Conservation (phyloP, 169 alveolate species). For the Neospora caninum region DNA sequence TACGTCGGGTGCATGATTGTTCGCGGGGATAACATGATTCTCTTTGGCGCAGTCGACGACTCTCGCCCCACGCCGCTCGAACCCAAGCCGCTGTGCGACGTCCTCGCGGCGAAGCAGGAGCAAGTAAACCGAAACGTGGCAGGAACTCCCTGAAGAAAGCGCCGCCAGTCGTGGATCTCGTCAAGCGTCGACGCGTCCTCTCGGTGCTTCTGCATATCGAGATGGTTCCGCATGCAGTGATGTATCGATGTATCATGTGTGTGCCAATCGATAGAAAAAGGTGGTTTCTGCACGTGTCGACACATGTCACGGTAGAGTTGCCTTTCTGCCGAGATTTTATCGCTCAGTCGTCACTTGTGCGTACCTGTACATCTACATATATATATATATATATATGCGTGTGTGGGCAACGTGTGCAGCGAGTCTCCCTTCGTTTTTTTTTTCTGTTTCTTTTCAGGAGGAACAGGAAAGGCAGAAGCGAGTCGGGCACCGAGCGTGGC, state of each 20-base stretch:
- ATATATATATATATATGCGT: neutral
- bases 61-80: constrained; percentile 55
- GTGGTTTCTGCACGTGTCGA: no score
- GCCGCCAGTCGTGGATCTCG: no score
- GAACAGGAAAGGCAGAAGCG: neutral
- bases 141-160: neutral
- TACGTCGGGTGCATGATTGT: constrained; percentile 69
- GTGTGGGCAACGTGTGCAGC: no score
- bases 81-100: constrained; percentile 63
- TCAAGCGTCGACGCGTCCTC: no score
- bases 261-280: no score
- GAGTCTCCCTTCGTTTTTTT: no score
- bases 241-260: no score
- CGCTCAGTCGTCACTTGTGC: neutral
- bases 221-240: no score
- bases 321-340: no score
- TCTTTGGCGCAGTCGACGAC: constrained; percentile 72
- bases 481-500: no score
- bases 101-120: constrained; percentile 62
- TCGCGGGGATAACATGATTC: constrained; percentile 72
- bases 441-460: neutral
- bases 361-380: neutral
- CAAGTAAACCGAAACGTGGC: neutral
- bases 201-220: no score
- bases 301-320: no score